Evolutionary conservation across 1,139 yeast genomes (phyloP), one percentile per base, ranked within the genome.

Genomic region (Candida tetrigidarum): DNA sequence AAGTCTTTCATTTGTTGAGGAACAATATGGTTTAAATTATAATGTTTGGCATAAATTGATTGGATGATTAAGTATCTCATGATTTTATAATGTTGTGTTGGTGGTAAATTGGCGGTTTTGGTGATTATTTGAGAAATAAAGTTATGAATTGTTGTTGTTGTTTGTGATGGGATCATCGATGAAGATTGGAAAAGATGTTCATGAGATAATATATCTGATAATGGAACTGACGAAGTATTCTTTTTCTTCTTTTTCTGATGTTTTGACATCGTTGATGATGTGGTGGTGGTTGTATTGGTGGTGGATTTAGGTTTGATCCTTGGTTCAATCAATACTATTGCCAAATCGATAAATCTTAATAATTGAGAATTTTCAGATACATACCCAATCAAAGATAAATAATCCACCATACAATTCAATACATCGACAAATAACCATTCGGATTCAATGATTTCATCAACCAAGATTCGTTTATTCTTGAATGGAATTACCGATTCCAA

Each of bases 201-300:
- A 59, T 86, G 88, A 1, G 93, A 82, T 39, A 86, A 71, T 35
- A 86, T 66, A 66, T 89, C 96, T 3, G 95, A 80, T 52, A 86
- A 64, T 3, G 85, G 79, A 22, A 75, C 74, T 0, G 76, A 55
- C 19, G 69, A 67, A 38, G 61, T 63, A 42, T 66, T 70, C 56
- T 74, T 80, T 58, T 70, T 76, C 56, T 73, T 74, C 50, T 71
- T n/a, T n/a, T n/a, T 71, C 41, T 66, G 58, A 25, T 62, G 64
- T 42, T 60, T 59, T 4, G 57, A 50, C 20, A n/a, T n/a, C 33
- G 41, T 10, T 32, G 40, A 9, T n/a, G n/a, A n/a, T n/a, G n/a
- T n/a, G n/a, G 15, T 28, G 22, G 12, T 12, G 38, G 14, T 12
- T 30, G 20, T 22, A 41, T 36, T 11, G 11, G n/a, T n/a, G n/a